Base-by-base conservation (phyloP, 768 basidiomycete genomes). In the Tulasnella sp. region DNA sequence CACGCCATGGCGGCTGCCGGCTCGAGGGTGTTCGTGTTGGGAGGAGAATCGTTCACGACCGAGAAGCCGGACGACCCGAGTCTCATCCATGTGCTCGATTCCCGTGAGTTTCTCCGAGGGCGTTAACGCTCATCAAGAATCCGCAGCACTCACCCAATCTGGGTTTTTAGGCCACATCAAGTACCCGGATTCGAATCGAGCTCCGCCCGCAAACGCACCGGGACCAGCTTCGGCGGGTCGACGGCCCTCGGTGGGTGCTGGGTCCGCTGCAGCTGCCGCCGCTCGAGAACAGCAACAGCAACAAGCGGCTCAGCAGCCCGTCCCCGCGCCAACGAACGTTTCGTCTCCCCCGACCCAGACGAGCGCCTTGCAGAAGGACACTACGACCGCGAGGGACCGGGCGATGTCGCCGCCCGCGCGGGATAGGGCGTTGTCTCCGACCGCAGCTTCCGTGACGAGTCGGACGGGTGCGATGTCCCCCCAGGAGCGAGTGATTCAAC, bases 1-100 rank as follows among this genome's bases (percentile, higher is more conserved):
- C 97, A 99, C 80, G 92, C 96, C n/a, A 96, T 99, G 95, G 94
- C 95, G 7, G 89, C 93, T 14, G 89, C 91, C 78, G 94, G 92
- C 36, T 86, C 89, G 64, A 87, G 89, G 74, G 91, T 99, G 5
- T 92, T 93, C 76, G 95, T 99, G 5, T 85, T 99, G 17, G 97
- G 97, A 47, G 97, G 97, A 19, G 97, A 98, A 81, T 92, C 93
- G 1, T 89, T 90, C 79, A 83, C 88, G 42, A 85, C 89, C 17
- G 79, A 85, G 41, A 88, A 87, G 76, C 82, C 85, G 8, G 95
- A 97, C 69, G 94, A 98, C 79, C 87, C 90, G 11, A 85, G 84
- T 26, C 78, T 91, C 65, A 86, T 96, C n/a, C 92, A 98, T 78
- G 87, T 97, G 72, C 85, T 99, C 74, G 97, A 99, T 80, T 98